Evolutionary conservation across 2,329 filamentous ascomycete species (phyloP), one percentile per base, ranked within the genome.

Genomic region (Didymella sp.): DNA sequence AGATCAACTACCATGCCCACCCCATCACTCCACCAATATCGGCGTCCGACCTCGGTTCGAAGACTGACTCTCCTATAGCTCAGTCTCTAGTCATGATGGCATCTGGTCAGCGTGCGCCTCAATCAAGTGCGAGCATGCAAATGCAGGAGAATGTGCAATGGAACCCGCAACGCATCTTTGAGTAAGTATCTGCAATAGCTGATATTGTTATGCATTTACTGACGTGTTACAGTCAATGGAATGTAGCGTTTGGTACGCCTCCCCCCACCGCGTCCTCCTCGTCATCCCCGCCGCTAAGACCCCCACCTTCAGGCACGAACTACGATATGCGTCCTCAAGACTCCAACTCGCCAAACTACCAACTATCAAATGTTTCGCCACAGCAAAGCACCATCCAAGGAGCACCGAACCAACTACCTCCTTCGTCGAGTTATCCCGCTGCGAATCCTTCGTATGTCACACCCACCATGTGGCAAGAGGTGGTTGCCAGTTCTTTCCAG

Each of bases 141-240:
- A 76, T 90, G 70, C 80, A 86, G 64, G 89, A 89, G 58, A 83
- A 85, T 44, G 82, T 84, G 22, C 79, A 83, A 53, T 96, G 92
- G 92, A 96, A 96, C 69, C 93, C 92, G 22, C 85, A 90, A 28
- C 86, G 89, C 57, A 92, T 96, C 64, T 94, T 96, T 83, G 91
- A 94, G 92, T 96, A 85, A 83, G 91, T 85, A 30, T 27, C 28
- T 28, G 35, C 33, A 11, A 1, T 15, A 8, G 4, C 17, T 40
- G 27, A 40, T 4, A 1, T 33, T 11, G 25, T 15, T 21, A 21
- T 27, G 25, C n/a, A 5, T 13, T 15, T 6, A 28, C 66, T 70
- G 68, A 72, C 40, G 13, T 55, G 6, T 15, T 6, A 46, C 70
- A 96, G 93, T 76, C 92, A 96, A 81, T 98, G 94, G 93, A 93